These are phyloP conservation scores for Avicennia marina DNA, from an alignment of 257 asterid species.

Conservation along the genomic window DNA sequence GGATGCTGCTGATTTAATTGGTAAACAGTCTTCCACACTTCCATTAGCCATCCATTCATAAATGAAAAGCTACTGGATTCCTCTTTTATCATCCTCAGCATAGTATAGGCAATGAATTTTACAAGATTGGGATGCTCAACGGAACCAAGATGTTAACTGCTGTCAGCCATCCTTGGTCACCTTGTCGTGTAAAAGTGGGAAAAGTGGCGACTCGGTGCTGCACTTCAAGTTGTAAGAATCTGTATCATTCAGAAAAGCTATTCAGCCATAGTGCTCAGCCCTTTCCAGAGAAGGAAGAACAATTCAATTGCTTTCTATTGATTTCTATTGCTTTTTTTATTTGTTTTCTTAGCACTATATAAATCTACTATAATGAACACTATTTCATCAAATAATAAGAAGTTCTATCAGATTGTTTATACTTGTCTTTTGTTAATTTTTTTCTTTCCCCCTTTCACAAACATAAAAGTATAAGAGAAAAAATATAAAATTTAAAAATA, in stretches of 20 bases:
- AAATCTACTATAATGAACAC: no score
- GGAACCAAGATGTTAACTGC: slow-evolving; percentile 92
- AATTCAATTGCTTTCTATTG: no score
- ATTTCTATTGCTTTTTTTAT: no score
- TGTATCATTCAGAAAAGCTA: neutral
- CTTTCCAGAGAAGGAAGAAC: no score
- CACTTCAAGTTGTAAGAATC: neutral
- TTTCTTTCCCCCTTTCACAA: no score
- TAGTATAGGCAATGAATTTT: slow-evolving; percentile 84
- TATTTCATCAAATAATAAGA: no score
- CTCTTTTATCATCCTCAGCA: slow-evolving; percentile 97
- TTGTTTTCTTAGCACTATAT: no score
- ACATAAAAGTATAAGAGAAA: no score
- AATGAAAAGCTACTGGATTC: slow-evolving; percentile 85
- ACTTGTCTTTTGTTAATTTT: no score
- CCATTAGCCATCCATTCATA: slow-evolving; percentile 88
- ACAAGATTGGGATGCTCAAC: slow-evolving; percentile 93
- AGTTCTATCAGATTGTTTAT: no score
- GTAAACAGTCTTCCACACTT: slow-evolving; percentile 85
- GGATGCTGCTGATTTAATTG: slow-evolving; percentile 50
- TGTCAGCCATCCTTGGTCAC: slow-evolving; percentile 98
- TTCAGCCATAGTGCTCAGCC: neutral
- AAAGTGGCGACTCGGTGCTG: slow-evolving; percentile 23
- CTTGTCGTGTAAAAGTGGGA: slow-evolving; percentile 36
- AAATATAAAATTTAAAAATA: no score